Base-by-base conservation (phyloP, 2,329 filamentous ascomycete genomes). In the Stachybotrys chlorohalonatus region DNA sequence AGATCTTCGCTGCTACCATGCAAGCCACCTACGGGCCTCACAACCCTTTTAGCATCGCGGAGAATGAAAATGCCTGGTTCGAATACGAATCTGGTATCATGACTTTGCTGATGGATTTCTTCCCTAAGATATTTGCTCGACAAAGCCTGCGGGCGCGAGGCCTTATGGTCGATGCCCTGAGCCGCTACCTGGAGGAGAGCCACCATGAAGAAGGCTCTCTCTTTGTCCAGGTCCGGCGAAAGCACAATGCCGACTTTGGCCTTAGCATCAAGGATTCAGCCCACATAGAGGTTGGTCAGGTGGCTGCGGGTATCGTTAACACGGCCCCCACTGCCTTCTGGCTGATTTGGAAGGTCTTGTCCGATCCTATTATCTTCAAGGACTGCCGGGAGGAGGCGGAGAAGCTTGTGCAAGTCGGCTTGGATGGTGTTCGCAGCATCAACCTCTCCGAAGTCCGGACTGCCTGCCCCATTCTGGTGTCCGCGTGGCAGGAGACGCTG, bases 401-500 rank as follows among this genome's bases (percentile, higher is more conserved):
- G 31, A 36, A 36, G 7, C 49, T 51, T 31, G 49, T 51, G 4
- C 24, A 51, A 13, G 31, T 51, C 31, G 31, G 49, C 5, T 15
- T 6, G 11, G 49, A 51, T 51, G 53, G 42, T 16, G 46, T 48
- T 2, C 45, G 42, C 31, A 47, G n/a, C 24, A 52, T 55, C 17
- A 42, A 55, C 46, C 53, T 55, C n/a, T 42, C 53, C 6, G 4
- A 52, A 13, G 45, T 55, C 15, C n/a, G 13, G n/a, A 55, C 49
- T 5, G 47, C 53, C 8, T 55, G 53, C 36, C 53, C 53, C 7
- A 31, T 52, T 24, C 49, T 55, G 9, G 7, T 55, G 13, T 52
- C 53, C 48, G 52, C 53, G 47, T 55, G 53, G 53, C 53, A 55
- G 39, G 53, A 55, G 17, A 47, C 32, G 3, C 24, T 55, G 49